Base-by-base conservation (phyloP, 371 early-diverging fungal genomes). In the Mortierella sp. region DNA sequence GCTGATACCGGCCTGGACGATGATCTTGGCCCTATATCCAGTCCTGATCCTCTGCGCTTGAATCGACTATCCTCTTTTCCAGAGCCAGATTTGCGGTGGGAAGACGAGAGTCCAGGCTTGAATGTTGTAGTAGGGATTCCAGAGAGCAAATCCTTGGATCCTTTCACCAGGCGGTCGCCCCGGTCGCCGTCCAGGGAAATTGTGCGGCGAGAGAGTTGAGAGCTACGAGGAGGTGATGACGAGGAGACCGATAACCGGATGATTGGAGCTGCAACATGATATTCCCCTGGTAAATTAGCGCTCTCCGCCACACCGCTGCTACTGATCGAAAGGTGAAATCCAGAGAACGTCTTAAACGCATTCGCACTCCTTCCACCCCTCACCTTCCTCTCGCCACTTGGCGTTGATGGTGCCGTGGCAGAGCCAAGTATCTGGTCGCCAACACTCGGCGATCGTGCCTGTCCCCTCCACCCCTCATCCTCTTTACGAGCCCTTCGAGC, bases 331-430 rank as follows among this genome's bases (percentile, higher is more conserved):
- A 31, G 31, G 19, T 19, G 55, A 55, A 16, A 55, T 11, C 2
- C 2, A 34, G 58, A 50, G 8, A 53, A 47, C 13, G 44, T 26
- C 34, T 63, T 70, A 4, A 67, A 31, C 7, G 67, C 40, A 40
- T 66, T 53, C 1, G 55, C 4, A 0, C 70, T 70, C 13, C 72
- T 58, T 26, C 66, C 43, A 3, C 63, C 76, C 61, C 66, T 70
- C 13, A 69, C 39, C 43, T 53, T 73, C 13, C 24, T 52, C 4
- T 43, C 52, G 2, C 55, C 76, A 13, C 64, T 52, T 7, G 78
- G 83, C 8, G 68, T 72, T 8, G 83, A 47, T 10, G 79, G 79
- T 7, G 70, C 76, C 0, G 79, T 70, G 0, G 76, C 66, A 13
- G 47, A 16, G 0, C 71, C 76, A 39, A 29, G 19, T 10, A 55